Evolutionary conservation across 139 green algal species (phyloP), one percentile per base, ranked within the genome.

Genomic region (Coccomyxa sp.): DNA sequence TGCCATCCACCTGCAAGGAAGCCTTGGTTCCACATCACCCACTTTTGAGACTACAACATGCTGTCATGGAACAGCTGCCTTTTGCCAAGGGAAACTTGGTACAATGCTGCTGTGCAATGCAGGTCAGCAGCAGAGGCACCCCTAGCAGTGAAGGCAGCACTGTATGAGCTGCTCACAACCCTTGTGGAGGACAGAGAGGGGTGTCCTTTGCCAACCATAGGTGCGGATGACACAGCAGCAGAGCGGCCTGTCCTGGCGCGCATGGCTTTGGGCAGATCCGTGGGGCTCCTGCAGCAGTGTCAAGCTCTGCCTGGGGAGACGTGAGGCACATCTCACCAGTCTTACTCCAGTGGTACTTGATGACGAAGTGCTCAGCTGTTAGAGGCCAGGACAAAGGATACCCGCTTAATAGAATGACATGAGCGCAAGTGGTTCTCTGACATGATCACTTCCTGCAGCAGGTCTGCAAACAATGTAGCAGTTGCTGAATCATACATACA

Each of bases 231-330:
- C 50, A 7, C 50, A 64, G 50, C 50, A 18, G 27, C 27, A 31
- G 37, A 37, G 44, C 74, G 16, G 31, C 33, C 74, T 68, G 64
- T 55, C 33, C 70, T 10, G 44, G 44, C 16, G 41, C 33, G 18
- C 40, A 41, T 36, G 39, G 39, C 22, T 33, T 40, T n/a, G 40
- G 50, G 50, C 50, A 18, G 50, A 7, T 18, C 27, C 18, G 50
- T 44, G 39, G 74, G 74, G n/a, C 74, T 41, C 16, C 16, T 78
- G 31, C 74, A 78, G 44, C 64, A 55, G 29, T 55, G 74, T 0
- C 33, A 55, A 7, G 31, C 39, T 36, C 33, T 78, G 22, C 10
- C n/a, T 29, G 29, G 5, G 27, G 74, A 78, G 31, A 78, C 35
- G 74, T 78, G 40, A 29, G 12, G 14, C n/a, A 12, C 18, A 0